Conservation (phyloP, 495 filamentous ascomycete species). For the Annulohypoxylon nitens region DNA sequence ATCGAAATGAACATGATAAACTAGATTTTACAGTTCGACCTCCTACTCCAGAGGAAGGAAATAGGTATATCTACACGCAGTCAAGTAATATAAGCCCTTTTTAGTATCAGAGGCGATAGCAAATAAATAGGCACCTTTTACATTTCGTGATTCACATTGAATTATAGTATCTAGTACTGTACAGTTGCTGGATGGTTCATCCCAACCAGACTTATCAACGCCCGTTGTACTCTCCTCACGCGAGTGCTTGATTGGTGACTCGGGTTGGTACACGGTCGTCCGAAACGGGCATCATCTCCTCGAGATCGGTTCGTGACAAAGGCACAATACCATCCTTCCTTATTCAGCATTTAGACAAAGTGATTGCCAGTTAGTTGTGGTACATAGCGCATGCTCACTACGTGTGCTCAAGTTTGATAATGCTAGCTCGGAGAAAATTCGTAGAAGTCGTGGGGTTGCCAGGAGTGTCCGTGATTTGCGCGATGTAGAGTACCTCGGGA, state of each 20-base stretch:
- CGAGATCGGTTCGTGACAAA: neutral
- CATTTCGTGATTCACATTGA: neutral
- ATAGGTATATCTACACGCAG: neutral
- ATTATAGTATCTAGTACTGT: conserved; percentile 6
- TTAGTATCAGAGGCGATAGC: neutral
- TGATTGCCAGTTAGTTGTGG: neutral
- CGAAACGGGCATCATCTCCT: neutral
- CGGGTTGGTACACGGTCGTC: conserved; percentile 1
- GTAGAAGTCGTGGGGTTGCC: neutral
- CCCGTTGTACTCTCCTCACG: neutral
- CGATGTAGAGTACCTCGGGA: neutral
- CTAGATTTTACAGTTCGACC: neutral
- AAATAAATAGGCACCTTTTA: neutral
- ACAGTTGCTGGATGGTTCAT: neutral
- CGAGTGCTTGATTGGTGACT: neutral
- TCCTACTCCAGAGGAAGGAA: neutral
- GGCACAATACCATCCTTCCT: neutral
- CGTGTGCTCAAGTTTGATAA: neutral
- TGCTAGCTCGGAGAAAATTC: neutral
- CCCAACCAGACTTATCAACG: conserved; percentile 4
- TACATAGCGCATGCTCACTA: neutral
- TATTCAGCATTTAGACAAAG: neutral
- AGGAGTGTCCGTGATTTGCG: neutral
- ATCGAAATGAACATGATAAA: neutral
- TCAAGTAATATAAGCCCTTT: neutral